phyloP scores from a whole-genome alignment of 2,329 filamentous ascomycete species.

The Pseudogymnoascus pannorum region DNA sequence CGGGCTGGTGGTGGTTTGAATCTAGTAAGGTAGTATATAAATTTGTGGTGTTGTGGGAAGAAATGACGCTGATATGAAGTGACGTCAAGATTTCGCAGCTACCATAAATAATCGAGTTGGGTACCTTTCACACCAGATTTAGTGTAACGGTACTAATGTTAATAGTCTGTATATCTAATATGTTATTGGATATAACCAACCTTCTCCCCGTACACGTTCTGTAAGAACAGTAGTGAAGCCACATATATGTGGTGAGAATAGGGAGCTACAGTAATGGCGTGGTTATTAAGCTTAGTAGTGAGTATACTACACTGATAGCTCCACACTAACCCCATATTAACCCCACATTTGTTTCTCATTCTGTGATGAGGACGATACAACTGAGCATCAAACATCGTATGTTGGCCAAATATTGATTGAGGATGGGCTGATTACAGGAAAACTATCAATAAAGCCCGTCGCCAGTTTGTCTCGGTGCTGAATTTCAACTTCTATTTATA shows the following conservation, averaged over 20 bases:
- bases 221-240: background rate
- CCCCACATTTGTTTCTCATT: background rate
- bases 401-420: background rate
- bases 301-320: background rate
- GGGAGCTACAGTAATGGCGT: background rate
- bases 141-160: background rate
- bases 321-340: background rate
- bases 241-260: background rate
- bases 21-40: background rate
- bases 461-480: background rate
- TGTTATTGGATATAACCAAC: background rate
- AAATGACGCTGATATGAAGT: background rate
- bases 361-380: background rate
- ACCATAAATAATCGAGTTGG: background rate
- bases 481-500: background rate
- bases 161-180: background rate
- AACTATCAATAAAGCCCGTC: background rate
- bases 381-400: background rate
- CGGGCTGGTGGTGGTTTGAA: background rate
- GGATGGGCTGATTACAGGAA: background rate
- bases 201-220: background rate
- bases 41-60: background rate
- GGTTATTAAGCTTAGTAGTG: background rate
- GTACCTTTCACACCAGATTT: background rate
- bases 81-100: background rate